Base-by-base conservation (phyloP, 768 basidiomycete genomes). In the Galerina marginata region DNA sequence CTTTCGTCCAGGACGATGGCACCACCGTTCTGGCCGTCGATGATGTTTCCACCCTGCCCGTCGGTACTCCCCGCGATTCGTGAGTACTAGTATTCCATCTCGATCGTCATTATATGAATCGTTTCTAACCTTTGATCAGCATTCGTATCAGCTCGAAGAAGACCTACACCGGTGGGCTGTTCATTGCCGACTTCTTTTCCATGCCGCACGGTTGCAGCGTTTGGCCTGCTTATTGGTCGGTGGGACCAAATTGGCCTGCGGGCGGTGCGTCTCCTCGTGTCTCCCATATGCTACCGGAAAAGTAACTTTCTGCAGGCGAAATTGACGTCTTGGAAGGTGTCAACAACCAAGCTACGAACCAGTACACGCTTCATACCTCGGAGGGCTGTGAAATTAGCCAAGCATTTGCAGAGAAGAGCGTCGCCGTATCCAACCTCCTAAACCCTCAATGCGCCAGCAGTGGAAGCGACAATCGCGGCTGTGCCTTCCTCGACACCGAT, bases 271-370 rank as follows among this genome's bases (percentile, higher is more conserved):
- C 47, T 57, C 43, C 55, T 40, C 55, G n/a, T 38, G 52, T 44
- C 6, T 54, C 54, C 48, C 10, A 33, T 56, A 38, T 29, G 48
- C 26, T 26, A 15, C 38, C n/a, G n/a, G 9, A 9, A 36, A 38
- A 33, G 47, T 14, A 40, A 55, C 38, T 39, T 59, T 36, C 37
- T 52, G 53, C 52, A 74, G 77, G 80, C n/a, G 90, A 92, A 71
- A 87, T 91, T 48, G 92, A 93, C 66, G 82, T 91, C 52, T 69
- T 92, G 9, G 92, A 93, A 68, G 88, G 89, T 15, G 89, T 92
- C 55, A 84, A 92, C 65, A 66, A 81, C 25, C 79, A 83, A 67
- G 60, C 72, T 1, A 75, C 70, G 29, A 91, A 93, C 64, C 88
- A 86, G 59, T 83, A 84, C 71, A 85, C 90, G 0, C 77, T 92